A percentile compares a stretch with the other conserved stretches of the same genome.
Conservation (phyloP, 2,329 filamentous ascomycete species). For the Chaetomium strumarium region DNA sequence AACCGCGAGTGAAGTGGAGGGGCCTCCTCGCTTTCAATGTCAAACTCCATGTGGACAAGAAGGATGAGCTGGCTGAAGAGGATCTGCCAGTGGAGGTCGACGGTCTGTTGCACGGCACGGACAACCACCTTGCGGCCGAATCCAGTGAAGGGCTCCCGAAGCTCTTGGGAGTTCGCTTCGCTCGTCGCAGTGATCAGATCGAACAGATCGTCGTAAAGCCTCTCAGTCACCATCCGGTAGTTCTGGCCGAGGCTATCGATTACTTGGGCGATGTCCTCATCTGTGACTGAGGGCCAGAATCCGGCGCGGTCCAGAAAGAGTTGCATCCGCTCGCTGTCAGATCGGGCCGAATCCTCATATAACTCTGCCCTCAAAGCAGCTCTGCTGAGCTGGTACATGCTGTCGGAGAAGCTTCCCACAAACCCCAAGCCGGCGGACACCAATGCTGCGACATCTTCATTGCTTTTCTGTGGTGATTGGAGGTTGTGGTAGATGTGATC, state of each 20-base stretch:
- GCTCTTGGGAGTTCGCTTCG: slow-evolving; percentile 41
- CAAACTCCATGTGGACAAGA: slow-evolving; percentile 78
- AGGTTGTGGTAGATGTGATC: slow-evolving; percentile 72
- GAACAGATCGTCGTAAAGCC: slow-evolving; percentile 49
- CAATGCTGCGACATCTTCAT: slow-evolving; percentile 53
- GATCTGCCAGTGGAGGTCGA: slow-evolving; percentile 65
- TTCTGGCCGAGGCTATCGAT: slow-evolving; percentile 61
- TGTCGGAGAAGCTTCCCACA: slow-evolving; percentile 62
- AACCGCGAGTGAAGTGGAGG: slow-evolving; percentile 50
- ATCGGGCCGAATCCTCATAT: slow-evolving; percentile 64
- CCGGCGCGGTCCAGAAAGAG: slow-evolving; percentile 72
- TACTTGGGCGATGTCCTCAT: slow-evolving; percentile 72
- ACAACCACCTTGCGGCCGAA: slow-evolving; percentile 73
- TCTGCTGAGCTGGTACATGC: slow-evolving; percentile 61
- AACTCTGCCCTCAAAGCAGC: slow-evolving; percentile 66
- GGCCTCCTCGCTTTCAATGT: slow-evolving; percentile 68
- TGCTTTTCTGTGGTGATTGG: slow-evolving; percentile 44
- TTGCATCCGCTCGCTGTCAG: slow-evolving; percentile 68
- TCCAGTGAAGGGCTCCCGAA: slow-evolving; percentile 56
- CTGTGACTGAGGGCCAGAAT: slow-evolving; percentile 71
- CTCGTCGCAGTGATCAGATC: slow-evolving; percentile 40
- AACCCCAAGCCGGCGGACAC: slow-evolving; percentile 66
- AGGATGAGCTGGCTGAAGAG: slow-evolving; percentile 79
- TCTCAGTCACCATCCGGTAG: slow-evolving; percentile 52
- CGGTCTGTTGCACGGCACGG: slow-evolving; percentile 70